A percentile compares a stretch with the other conserved stretches of the same genome.
These are phyloP conservation scores for Eimeria praecox DNA, from an alignment of 169 alveolate species.

Conservation along the genomic window DNA sequence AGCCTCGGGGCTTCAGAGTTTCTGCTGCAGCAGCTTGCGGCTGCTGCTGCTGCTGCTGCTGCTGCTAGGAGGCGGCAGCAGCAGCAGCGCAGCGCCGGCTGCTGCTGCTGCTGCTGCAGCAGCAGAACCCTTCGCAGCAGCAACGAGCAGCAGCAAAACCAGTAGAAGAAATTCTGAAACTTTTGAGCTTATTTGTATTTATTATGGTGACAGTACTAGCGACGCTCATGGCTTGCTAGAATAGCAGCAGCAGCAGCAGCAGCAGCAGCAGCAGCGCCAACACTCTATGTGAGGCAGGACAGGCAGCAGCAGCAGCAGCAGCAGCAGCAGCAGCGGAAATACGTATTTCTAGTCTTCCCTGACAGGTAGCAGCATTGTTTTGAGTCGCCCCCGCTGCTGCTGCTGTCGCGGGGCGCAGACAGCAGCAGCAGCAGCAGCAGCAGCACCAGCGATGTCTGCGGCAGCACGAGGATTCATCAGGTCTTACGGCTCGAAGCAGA, in stretches of 20 bases:
- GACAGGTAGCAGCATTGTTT: not conserved
- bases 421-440: conserved; percentile 72
- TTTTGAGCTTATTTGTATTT: conserved; percentile 41
- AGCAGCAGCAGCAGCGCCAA: conserved; percentile 39
- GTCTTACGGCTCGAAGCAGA: conserved; percentile 3
- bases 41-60: conserved; percentile 60
- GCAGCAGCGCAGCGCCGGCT: conserved; percentile 14
- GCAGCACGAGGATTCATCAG: conserved; percentile 49
- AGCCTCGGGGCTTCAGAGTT: conserved; percentile 32
- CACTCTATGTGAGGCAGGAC: conserved; percentile 11
- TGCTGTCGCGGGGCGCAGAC: conserved; percentile 32
- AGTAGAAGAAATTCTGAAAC: not conserved
- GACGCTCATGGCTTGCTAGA: not conserved
- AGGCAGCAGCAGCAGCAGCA: conserved; percentile 41
- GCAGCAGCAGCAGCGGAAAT: conserved; percentile 18
- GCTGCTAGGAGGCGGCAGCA: conserved; percentile 69
- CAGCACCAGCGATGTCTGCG: conserved; percentile 31
- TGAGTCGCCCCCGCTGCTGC: conserved; percentile 19
- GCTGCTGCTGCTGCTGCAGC: conserved; percentile 56
- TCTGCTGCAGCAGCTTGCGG: conserved; percentile 11
- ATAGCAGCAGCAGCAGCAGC: conserved; percentile 52
- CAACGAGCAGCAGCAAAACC: conserved; percentile 48
- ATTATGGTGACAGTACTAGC: not conserved
- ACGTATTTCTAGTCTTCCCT: not conserved
- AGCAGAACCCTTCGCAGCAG: conserved; percentile 46